These are phyloP conservation scores for Cercospora sojina DNA, from an alignment of 2,329 filamentous ascomycete genomes.

Conservation along the genomic window DNA sequence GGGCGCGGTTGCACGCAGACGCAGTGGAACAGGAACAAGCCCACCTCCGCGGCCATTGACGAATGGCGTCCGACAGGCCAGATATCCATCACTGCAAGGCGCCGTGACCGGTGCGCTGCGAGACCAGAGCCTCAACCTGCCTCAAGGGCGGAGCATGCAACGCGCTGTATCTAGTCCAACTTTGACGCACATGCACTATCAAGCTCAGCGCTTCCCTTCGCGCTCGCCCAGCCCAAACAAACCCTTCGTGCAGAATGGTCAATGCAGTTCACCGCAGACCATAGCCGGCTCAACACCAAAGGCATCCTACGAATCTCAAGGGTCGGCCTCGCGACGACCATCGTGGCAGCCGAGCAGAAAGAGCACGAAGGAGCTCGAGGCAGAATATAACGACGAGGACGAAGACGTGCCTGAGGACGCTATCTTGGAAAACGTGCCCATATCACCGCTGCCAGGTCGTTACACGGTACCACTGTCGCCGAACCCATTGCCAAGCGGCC, in stretches of 20 bases:
- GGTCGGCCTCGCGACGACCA: constrained; percentile 37
- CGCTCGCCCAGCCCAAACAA: constrained; percentile 38
- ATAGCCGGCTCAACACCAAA: constrained; percentile 28
- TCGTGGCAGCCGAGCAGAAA: constrained; percentile 71
- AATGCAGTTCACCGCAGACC: constrained; percentile 23
- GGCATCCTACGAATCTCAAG: constrained; percentile 24
- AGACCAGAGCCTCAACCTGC: constrained; percentile 41
- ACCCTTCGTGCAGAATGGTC: constrained; percentile 25
- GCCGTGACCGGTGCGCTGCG: constrained; percentile 40
- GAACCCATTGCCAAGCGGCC: constrained; percentile 4
- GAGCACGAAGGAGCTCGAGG: constrained; percentile 67
- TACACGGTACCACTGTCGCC: constrained; percentile 36
- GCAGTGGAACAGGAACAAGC: constrained; percentile 22
- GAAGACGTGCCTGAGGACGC: constrained; percentile 74
- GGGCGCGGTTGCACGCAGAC: constrained; percentile 13
- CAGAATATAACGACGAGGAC: constrained; percentile 76
- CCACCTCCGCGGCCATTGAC: constrained; percentile 21
- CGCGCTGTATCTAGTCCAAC: constrained; percentile 44
- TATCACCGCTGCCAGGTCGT: constrained; percentile 59
- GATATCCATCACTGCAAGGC: constrained; percentile 44
- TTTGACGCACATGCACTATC: constrained; percentile 28
- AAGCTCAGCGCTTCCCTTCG: constrained; percentile 26
- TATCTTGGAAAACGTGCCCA: constrained; percentile 76
- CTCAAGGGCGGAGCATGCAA: constrained; percentile 40
- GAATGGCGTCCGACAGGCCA: constrained; percentile 22